These are phyloP conservation scores for Aureobasidium sp. DNA, from an alignment of 2,329 filamentous ascomycete species.

Conservation along the genomic window DNA sequence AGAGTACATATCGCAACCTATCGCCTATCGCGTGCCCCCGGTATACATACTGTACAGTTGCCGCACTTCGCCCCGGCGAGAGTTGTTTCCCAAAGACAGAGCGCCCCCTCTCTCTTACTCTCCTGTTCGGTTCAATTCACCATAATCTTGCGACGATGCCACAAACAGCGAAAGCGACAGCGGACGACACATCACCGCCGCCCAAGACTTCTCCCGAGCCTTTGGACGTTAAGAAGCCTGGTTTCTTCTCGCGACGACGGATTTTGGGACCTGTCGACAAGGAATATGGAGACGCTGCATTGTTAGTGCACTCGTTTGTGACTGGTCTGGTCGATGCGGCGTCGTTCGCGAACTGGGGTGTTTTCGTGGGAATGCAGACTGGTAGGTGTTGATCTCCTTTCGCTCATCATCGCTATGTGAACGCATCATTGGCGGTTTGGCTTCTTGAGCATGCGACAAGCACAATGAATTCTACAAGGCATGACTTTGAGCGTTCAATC, in stretches of 20 bases:
- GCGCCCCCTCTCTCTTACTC: too few relatives aligned
- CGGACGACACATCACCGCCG: slow-evolving; percentile 1
- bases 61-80: neutral
- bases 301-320: slow-evolving; percentile 39
- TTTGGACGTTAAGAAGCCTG: slow-evolving; percentile 4
- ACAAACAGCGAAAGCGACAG: slow-evolving; percentile 5
- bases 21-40: neutral
- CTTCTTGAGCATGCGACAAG: neutral
- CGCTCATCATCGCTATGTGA: neutral
- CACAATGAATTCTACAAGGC: neutral
- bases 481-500: neutral
- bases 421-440: neutral
- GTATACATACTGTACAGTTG: neutral
- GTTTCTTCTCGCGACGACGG: slow-evolving; percentile 22
- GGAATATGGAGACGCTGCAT: slow-evolving; percentile 25
- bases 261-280: slow-evolving; percentile 27
- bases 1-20: neutral
- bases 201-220: neutral
- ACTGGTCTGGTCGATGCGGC: slow-evolving; percentile 43
- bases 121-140: neutral
- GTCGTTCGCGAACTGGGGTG: slow-evolving; percentile 42
- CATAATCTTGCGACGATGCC: neutral
- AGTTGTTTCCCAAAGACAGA: neutral
- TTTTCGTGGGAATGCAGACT: slow-evolving; percentile 49
- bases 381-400: slow-evolving; percentile 27